Conservation (phyloP, 176 grass and related monocot genomes). For the Oryza coarctata region DNA sequence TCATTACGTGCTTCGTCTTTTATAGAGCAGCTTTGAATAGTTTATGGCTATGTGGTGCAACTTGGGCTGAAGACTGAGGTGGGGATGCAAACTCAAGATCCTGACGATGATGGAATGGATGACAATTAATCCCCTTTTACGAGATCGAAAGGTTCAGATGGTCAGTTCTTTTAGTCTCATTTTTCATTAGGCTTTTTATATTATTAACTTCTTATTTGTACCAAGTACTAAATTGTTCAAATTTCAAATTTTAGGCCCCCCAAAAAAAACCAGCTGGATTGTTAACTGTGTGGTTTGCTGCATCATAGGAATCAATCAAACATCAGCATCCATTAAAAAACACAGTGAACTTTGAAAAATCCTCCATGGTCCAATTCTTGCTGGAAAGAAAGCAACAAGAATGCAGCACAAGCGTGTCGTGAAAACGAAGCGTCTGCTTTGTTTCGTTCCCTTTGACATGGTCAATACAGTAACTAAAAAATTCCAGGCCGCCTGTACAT, state of each 20-base stretch:
- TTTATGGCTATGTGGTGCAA: constrained; percentile 6
- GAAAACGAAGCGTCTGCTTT: constrained; percentile 30
- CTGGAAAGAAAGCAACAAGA: constrained; percentile 28
- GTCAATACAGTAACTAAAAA: constrained; percentile 21
- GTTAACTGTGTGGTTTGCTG: neutral
- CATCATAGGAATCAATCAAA: constrained; percentile 28
- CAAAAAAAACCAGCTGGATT: neutral
- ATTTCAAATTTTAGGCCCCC: neutral
- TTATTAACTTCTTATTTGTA: neutral
- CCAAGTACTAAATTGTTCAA: neutral
- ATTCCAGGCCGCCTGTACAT: constrained; percentile 40
- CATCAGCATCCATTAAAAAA: neutral
- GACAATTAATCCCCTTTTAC: neutral
- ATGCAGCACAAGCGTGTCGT: neutral
- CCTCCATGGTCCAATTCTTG: constrained; percentile 5
- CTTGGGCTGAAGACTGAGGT: neutral
- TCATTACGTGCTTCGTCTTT: constrained; percentile 31
- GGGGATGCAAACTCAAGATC: neutral
- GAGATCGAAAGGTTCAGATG: neutral
- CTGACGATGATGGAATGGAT: neutral
- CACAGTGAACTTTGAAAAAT: neutral
- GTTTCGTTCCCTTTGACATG: constrained; percentile 36
- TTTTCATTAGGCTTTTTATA: neutral
- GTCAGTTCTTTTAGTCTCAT: neutral
- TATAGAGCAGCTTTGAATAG: constrained; percentile 31